Evolutionary conservation across 169 alveolate species (phyloP), one percentile per base, ranked within the genome.

Genomic region (Plasmodium ovale): DNA sequence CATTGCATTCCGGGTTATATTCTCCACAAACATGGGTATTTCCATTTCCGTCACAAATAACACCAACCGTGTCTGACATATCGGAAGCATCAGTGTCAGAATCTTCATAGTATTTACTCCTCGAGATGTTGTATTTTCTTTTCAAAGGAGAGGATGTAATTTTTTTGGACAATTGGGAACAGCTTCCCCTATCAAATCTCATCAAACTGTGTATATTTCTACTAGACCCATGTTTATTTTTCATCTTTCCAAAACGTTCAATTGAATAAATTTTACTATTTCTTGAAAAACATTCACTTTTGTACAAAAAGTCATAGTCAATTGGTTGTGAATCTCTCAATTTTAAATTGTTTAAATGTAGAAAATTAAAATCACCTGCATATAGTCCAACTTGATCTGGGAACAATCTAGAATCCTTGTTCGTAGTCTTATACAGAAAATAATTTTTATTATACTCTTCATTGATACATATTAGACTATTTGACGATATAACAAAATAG

Each of bases 401-500:
- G 12, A 27, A 69, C 29, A 85, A 31, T 85, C 39, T 69, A 9
- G 62, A 49, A 0, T 21, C 5, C 21, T 71, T 56, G 35, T 69
- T 85, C 9, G 74, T 69, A 10, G 91, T 54, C 35, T 85, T 85
- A 51, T 85, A 85, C 37, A 85, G 33, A 44, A 85, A 85, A 44
- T 31, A 85, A 33, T 85, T 85, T 6, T 35, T 47, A 35, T 58
- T 44, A 33, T 31, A 5, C n/a, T 51, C 53, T 31, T 85, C 87
- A 35, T 85, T 68, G 3, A 85, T 60, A 37, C 59, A 29, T 47
- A 58, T 58, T 56, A 85, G 58, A 12, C 77, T 85, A 16, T 85
- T 85, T n/a, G 91, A 85, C 1, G 91, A 85, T 37, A 85, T 85
- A 62, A 85, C 74, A 69, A 85, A 58, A 49, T 69, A 85, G 5